Conservation (phyloP, 2,329 filamentous ascomycete genomes). For the Pochonia chlamydosporia region DNA sequence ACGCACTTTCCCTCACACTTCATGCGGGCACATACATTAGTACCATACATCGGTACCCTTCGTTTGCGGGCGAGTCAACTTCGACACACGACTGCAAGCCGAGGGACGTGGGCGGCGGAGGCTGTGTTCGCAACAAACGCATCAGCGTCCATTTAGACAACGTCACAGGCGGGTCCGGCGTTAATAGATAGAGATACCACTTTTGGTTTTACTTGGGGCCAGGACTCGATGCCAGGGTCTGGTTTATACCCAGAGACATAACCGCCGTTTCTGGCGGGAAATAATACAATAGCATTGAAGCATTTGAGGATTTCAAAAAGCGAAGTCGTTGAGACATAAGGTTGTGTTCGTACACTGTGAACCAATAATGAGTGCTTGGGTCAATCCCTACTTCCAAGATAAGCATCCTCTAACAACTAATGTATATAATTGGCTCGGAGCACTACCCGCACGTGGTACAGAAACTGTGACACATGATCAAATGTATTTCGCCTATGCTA, state of each 20-base stretch:
- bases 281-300: slow-evolving; percentile 3
- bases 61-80: background rate
- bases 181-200: slow-evolving; percentile 17
- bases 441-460: too few relatives aligned
- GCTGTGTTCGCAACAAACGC: background rate
- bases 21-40: background rate
- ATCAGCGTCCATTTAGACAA: slow-evolving; percentile 10
- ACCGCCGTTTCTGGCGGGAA: background rate
- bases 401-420: too few relatives aligned
- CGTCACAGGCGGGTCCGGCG: slow-evolving; percentile 15
- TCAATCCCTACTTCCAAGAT: too few relatives aligned
- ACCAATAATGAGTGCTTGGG: too few relatives aligned
- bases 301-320: background rate
- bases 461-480: too few relatives aligned
- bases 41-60: background rate
- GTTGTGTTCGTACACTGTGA: too few relatives aligned
- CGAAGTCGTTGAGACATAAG: background rate
- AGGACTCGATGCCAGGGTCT: slow-evolving; percentile 2
- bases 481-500: too few relatives aligned
- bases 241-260: background rate
- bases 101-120: background rate
- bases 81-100: background rate
- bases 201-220: background rate
- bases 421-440: too few relatives aligned
- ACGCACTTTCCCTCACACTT: background rate